Evolutionary conservation across 2,329 filamentous ascomycete species (phyloP), one percentile per base, ranked within the genome.

Genomic region (Sclerotinia sclerotiorum): DNA sequence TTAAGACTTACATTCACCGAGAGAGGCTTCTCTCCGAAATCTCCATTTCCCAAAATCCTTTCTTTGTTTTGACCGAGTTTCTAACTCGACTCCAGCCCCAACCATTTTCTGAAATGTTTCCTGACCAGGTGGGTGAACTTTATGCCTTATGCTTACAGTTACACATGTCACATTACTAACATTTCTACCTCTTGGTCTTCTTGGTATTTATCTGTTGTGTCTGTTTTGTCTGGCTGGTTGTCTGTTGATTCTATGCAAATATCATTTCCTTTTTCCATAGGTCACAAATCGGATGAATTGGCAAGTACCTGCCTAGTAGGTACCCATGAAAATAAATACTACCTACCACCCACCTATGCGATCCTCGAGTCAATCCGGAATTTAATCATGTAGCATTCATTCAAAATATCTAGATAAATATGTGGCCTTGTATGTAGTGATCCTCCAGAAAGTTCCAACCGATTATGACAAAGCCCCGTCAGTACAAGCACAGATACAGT

Each of bases 21-120:
- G 32, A 35, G 44, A 61, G 58, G 11, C 19, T n/a, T 19, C 35
- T 24, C 29, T 32, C 44, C 57, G 42, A 44, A 48, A 61, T 35
- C 57, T 32, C 27, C 44, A 7, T n/a, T 11, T 29, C 5, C 19
- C 29, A 32, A 6, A 3, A 56, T 32, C n/a, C 63, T 65, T 56
- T 65, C 63, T 65, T 56, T 65, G 39, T 65, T 57, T 27, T 19
- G 51, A 39, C 63, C 51, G 35, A 65, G 39, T 44, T 24, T 65
- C 21, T 17, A 35, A 29, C 29, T 29, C 29, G 27, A 46, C 42
- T 65, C 35, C 61, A 29, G 42, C 42, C 62, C 49, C 49, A 56
- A 49, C 62, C 49, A 65, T 65, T 24, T 56, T 46, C 46, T 15
- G 29, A 56, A n/a, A 52, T 44, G n/a, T n/a, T 54, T 6, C n/a